Percentiles rank a stretch among this genome's conserved stretches.
Conservation (phyloP, 2,329 filamentous ascomycete species). For the Epichloe aotearoae region DNA sequence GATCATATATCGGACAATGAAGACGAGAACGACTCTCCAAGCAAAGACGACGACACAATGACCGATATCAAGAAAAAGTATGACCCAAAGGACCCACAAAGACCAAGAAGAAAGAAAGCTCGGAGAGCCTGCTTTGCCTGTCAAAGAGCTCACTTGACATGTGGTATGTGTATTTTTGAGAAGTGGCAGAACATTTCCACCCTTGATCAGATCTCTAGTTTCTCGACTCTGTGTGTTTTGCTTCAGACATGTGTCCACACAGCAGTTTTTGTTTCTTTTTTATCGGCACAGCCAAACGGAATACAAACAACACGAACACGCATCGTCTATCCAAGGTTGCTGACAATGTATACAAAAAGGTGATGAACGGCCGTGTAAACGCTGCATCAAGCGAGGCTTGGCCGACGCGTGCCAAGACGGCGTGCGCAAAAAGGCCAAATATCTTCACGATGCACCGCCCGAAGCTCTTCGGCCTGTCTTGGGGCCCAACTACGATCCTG, state of each 20-base stretch:
- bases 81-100: conserved; percentile 77
- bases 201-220: not conserved
- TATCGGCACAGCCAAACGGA: too few relatives aligned
- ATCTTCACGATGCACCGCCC: conserved; percentile 88
- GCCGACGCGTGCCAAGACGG: conserved; percentile 90
- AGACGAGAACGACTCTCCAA: conserved; percentile 35
- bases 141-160: conserved; percentile 92
- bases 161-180: conserved; percentile 55
- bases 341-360: conserved; percentile 40
- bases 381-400: conserved; percentile 87
- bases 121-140: conserved; percentile 92
- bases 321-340: conserved; percentile 1
- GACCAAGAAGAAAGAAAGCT: conserved; percentile 90
- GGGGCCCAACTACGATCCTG: conserved; percentile 54
- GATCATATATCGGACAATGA: conserved; percentile 47
- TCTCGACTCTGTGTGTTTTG: not conserved
- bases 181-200: too few relatives aligned
- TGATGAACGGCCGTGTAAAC: conserved; percentile 84
- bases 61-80: conserved; percentile 52
- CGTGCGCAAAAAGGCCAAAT: conserved; percentile 97
- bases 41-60: conserved; percentile 36
- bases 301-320: not conserved
- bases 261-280: too few relatives aligned
- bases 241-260: not conserved
- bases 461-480: conserved; percentile 82